These are phyloP conservation scores for Phytophthora lateralis DNA, from an alignment of 352 stramenopile species.

Conservation along the genomic window DNA sequence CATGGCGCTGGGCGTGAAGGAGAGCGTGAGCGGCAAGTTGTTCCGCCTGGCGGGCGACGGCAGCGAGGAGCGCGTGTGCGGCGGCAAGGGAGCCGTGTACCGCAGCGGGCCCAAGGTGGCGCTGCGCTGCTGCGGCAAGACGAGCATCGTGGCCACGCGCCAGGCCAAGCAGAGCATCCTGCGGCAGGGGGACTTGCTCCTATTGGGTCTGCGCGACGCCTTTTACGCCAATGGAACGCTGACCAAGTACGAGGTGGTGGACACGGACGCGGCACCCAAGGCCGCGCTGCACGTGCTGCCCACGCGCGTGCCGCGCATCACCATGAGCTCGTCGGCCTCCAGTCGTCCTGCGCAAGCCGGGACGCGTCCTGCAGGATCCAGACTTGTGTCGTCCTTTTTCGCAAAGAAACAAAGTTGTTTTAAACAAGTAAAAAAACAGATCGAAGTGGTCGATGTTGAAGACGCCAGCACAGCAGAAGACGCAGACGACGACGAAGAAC, in stretches of 20 bases:
- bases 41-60: constrained; percentile 52
- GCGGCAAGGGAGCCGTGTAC: constrained; percentile 71
- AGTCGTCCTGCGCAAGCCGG: constrained; percentile 1
- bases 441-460: constrained; percentile 33
- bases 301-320: constrained; percentile 36
- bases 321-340: constrained; percentile 37
- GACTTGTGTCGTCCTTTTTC: constrained; percentile 55
- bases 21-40: constrained; percentile 73
- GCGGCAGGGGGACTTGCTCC: constrained; percentile 71
- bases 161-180: constrained; percentile 79
- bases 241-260: constrained; percentile 85
- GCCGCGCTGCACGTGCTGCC: constrained; percentile 37
- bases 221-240: constrained; percentile 88
- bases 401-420: constrained; percentile 1
- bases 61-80: constrained; percentile 63
- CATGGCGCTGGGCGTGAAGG: constrained; percentile 66
- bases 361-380: not conserved
- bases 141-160: constrained; percentile 72
- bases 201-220: constrained; percentile 64
- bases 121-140: constrained; percentile 80
- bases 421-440: constrained; percentile 7
- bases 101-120: constrained; percentile 68
- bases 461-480: constrained; percentile 43
- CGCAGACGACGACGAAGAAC: constrained; percentile 52
- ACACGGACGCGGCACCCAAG: constrained; percentile 40